These are phyloP conservation scores for Acanthamoeba polyphaga DNA, from an alignment of 208 protist genomes.

Conservation along the genomic window DNA sequence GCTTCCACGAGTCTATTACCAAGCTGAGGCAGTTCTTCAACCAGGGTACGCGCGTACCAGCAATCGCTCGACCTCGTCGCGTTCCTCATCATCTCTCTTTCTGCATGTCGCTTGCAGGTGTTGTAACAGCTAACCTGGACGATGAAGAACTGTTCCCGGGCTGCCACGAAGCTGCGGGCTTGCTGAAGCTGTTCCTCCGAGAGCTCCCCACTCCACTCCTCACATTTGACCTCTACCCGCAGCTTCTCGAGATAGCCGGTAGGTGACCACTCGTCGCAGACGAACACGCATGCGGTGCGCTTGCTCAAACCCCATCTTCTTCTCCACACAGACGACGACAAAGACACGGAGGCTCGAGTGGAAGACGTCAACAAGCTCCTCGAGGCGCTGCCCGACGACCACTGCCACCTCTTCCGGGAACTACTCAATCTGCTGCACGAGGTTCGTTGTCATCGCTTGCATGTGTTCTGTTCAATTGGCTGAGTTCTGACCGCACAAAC, in stretches of 20 bases:
- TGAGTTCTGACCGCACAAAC: neutral
- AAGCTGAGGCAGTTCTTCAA: conserved; percentile 59
- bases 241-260: conserved; percentile 2
- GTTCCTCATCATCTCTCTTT: neutral
- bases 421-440: neutral
- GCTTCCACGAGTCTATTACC: conserved; percentile 51
- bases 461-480: neutral
- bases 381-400: neutral
- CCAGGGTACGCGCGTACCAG: neutral
- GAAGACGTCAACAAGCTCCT: neutral
- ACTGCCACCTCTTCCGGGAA: conserved; percentile 15
- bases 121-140: neutral
- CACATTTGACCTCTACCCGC: conserved; percentile 37
- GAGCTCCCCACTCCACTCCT: conserved; percentile 20
- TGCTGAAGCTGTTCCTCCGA: conserved; percentile 59
- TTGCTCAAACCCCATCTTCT: neutral
- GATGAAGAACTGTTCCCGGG: conserved; percentile 2
- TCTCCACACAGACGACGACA: conserved; percentile 21
- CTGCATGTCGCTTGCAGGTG: neutral
- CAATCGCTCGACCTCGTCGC: neutral
- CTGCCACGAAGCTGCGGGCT: conserved; percentile 29
- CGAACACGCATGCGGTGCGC: neutral
- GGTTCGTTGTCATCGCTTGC: neutral
- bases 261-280: neutral
- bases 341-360: neutral